Evolutionary conservation across 1,139 yeast genomes (phyloP), one percentile per base, ranked within the genome.

Genomic region (Blastobotrys proliferans): DNA sequence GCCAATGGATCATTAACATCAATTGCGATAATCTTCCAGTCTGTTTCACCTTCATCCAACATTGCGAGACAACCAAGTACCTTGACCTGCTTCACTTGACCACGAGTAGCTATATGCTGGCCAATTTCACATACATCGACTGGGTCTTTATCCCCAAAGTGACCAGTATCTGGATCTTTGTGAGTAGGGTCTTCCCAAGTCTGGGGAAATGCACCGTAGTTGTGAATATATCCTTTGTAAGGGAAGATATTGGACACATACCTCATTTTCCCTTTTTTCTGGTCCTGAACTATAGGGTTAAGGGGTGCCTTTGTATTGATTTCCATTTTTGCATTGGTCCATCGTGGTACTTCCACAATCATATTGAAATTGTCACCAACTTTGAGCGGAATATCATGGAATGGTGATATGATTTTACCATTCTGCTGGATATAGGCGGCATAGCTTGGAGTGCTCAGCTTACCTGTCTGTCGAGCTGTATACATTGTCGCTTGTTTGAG

Each of bases 181-280:
- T 82, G 83, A 54, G 77, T 78, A 46, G 94, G 94, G 59, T 87
- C 94, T 67, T 87, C 96, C 95, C 95, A 87, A 25, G 96, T 87
- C 67, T 86, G 95, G 43, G 96, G 95, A 71, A 87, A 79, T 24
- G 95, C 95, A 58, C 96, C 96, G 61, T 87, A 87, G 72, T 86
- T 87, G 70, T 84, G 95, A 53, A 86, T 83, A 69, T 86, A 86
- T 48, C 96, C 96, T 59, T 84, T 87, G 67, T 79, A 83, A 31
- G 96, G 96, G 77, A 85, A 87, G 58, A 87, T 76, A 70, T 87
- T 87, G 67, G 86, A 75, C 34, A 87, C 94, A 55, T 79, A 87
- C 64, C 96, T 75, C 49, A 84, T 79, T 61, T 81, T 73, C 44
- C 90, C 94, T 66, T 85, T 83, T 71, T 86, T 87, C 53, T 81